Base-by-base conservation (phyloP, 345 rosid genomes). In the Eucalyptus erythrocorys region DNA sequence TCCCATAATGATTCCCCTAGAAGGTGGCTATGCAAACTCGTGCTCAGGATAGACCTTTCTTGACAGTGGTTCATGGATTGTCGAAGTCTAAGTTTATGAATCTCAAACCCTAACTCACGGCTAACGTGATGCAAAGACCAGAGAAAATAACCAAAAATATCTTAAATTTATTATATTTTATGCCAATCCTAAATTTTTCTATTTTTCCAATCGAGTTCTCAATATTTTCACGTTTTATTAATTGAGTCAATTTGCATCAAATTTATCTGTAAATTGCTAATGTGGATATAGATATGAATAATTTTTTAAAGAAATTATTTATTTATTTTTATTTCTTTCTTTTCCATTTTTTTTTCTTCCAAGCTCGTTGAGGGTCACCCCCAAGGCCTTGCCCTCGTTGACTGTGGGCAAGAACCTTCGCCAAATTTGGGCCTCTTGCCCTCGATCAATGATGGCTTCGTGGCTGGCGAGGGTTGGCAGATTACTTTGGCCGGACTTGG, bases 391-490 rank as follows among this genome's bases (percentile, higher is more conserved):
- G 13, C 30, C 61, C 61, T 55, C 0, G 1, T 24, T 3, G 12
- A 13, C 3, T 1, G 30, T 24, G 13, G 61, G 61, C 61, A 55
- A 55, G 30, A 24, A 24, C 30, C 61, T 30, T 55, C 6, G 3
- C 61, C 24, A 51, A 51, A 51, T 51, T 19, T 51, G 22, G 57
- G 57, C 57, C 26, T 19, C 57, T 51, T 1, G 0, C 57, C 57
- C 10, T 51, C 5, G 0, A 24, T 10, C 30, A 10, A 55, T 55
- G 61, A 55, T 55, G 61, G 61, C 61, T 55, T 55, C 6, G 3
- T 55, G 61, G 61, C 6, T 1, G 1, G 61, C 6, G 0, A 55
- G 57, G 24, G 9, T 51, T 55, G 61, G 30, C 5, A 0, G 1
- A 3, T 10, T 24, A 55, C 6, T 11, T 0, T 55, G 11, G 30